Percentiles rank a stretch among this genome's conserved stretches.
Conservation (phyloP, 495 filamentous ascomycete genomes). For the Pyrenula aspistea region DNA sequence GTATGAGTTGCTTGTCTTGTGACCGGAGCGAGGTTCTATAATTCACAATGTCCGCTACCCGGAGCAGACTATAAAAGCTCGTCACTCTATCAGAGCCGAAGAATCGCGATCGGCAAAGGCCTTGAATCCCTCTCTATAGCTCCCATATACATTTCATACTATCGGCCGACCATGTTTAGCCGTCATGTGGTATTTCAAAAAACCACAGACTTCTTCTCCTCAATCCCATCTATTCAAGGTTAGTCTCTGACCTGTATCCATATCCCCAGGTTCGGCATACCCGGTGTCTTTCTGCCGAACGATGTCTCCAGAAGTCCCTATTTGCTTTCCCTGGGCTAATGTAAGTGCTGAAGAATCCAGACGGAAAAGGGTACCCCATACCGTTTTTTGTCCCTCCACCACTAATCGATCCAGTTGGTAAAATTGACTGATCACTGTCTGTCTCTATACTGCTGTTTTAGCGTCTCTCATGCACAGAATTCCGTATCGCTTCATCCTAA, state of each 20-base stretch:
- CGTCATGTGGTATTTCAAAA: too few relatives aligned
- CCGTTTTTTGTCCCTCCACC: conserved; percentile 71
- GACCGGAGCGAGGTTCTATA: too few relatives aligned
- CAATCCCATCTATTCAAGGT: conserved; percentile 32
- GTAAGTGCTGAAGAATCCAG: background rate
- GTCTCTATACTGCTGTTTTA: conserved; percentile 46
- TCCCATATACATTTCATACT: too few relatives aligned
- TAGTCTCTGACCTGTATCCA: background rate
- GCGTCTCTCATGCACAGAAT: background rate
- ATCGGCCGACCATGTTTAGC: too few relatives aligned
- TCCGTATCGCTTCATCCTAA: background rate
- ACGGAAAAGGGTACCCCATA: conserved; percentile 12
- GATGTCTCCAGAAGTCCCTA: conserved; percentile 53
- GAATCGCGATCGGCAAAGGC: too few relatives aligned
- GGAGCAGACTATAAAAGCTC: too few relatives aligned
- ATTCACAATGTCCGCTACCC: too few relatives aligned
- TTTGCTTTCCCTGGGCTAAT: conserved; percentile 57
- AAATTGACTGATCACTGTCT: conserved; percentile 90
- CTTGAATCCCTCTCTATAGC: too few relatives aligned
- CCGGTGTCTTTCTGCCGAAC: conserved; percentile 73
- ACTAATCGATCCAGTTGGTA: conserved; percentile 87
- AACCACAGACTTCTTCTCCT: conserved; percentile 7
- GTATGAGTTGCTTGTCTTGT: too few relatives aligned
- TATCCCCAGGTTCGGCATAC: too few relatives aligned
- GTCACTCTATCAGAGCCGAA: too few relatives aligned